These are phyloP conservation scores for Amanita fuliginea DNA, from an alignment of 768 basidiomycete species.

Conservation along the genomic window DNA sequence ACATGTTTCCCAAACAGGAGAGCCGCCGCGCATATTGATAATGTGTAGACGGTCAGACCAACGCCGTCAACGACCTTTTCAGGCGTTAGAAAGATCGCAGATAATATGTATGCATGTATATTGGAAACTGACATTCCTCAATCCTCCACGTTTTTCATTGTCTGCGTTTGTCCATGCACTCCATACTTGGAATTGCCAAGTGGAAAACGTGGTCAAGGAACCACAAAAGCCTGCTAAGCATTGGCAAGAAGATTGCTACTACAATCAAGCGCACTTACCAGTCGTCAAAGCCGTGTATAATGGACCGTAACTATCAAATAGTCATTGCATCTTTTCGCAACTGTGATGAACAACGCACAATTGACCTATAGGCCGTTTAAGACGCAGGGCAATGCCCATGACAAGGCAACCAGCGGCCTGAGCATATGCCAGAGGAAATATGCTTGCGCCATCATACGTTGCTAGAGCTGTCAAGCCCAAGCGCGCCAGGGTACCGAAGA, in stretches of 20 bases:
- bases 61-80: constrained; percentile 79
- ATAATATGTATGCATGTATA: too few relatives aligned
- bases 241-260: neutral
- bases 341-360: constrained; percentile 43
- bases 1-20: constrained; percentile 65
- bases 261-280: constrained; percentile 26
- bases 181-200: constrained; percentile 89
- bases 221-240: constrained; percentile 79
- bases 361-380: constrained; percentile 62
- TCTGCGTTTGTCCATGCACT: constrained; percentile 67
- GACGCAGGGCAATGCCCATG: constrained; percentile 72
- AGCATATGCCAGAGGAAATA: constrained; percentile 77
- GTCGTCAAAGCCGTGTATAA: constrained; percentile 84
- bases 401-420: constrained; percentile 85
- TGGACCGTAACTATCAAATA: constrained; percentile 61
- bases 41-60: constrained; percentile 68
- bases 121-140: neutral
- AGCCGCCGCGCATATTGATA: constrained; percentile 67
- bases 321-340: neutral
- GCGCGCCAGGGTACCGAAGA: constrained; percentile 77
- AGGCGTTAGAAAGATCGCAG: neutral
- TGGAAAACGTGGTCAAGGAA: constrained; percentile 91
- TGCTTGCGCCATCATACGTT: constrained; percentile 59
- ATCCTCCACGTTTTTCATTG: neutral
- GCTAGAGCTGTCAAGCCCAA: constrained; percentile 69